Evolutionary conservation across 1,284 basidiomycete species (phyloP).

Genomic region (Tausonia pullulans): DNA sequence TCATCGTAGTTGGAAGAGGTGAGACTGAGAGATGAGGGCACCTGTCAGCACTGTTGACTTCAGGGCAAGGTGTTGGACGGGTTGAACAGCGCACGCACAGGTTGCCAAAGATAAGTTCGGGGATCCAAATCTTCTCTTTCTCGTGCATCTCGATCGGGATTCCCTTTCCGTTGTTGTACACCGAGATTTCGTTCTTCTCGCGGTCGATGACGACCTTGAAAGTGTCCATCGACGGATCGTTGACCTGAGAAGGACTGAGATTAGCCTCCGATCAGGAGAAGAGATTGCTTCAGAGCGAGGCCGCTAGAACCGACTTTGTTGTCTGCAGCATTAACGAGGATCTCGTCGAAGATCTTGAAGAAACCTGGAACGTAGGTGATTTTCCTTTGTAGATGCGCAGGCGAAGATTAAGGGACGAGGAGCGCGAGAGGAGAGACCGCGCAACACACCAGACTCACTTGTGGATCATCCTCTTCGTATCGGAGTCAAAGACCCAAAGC

Average conservation of each 20-base stretch:
- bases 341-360: constrained; percentile 99
- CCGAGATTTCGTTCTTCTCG: constrained; percentile 75
- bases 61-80: not conserved
- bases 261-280: not conserved
- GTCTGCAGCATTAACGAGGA: constrained; percentile 97
- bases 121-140: constrained; percentile 89
- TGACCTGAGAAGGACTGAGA: constrained; percentile 50
- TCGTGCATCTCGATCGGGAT: constrained; percentile 96
- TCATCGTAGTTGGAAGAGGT: constrained; percentile 98
- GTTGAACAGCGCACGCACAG: constrained; percentile 36
- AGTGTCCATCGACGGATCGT: constrained; percentile 75
- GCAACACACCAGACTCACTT: constrained; percentile 32
- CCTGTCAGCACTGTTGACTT: not conserved
- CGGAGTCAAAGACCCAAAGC: constrained; percentile 85
- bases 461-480: constrained; percentile 65
- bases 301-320: constrained; percentile 61
- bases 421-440: not conserved
- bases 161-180: constrained; percentile 91
- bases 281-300: constrained; percentile 14
- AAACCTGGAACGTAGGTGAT: constrained; percentile 94
- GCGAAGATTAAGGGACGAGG: not conserved
- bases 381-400: constrained; percentile 37
- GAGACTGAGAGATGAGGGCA: constrained; percentile 35
- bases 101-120: constrained; percentile 95
- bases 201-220: constrained; percentile 79